Conservation (phyloP, 208 protist species). For the Polymyxa betae region DNA sequence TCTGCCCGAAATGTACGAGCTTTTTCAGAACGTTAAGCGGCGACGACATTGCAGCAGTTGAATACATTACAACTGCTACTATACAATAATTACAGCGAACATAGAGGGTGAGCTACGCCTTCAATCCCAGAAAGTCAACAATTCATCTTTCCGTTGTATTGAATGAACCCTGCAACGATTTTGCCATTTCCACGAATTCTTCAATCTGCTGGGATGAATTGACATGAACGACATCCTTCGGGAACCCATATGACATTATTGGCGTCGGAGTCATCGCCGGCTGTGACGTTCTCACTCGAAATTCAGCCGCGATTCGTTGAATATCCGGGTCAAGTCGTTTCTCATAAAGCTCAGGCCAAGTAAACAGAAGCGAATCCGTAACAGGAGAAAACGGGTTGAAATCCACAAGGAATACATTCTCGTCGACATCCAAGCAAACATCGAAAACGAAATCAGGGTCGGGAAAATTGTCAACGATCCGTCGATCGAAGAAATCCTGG, state of each 20-base stretch:
- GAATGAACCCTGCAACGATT: too few relatives aligned
- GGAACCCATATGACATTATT: slow-evolving; percentile 54
- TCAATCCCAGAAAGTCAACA: too few relatives aligned
- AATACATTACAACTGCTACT: too few relatives aligned
- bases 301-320: not conserved
- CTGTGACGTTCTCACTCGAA: not conserved
- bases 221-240: not conserved
- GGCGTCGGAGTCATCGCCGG: not conserved
- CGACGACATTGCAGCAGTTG: too few relatives aligned
- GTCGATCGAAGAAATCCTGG: not conserved
- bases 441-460: not conserved
- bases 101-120: too few relatives aligned
- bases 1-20: too few relatives aligned
- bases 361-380: slow-evolving; percentile 7
- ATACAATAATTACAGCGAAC: too few relatives aligned
- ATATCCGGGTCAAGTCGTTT: not conserved
- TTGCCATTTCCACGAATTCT: slow-evolving; percentile 3
- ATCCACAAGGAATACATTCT: not conserved
- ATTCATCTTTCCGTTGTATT: too few relatives aligned
- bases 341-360: slow-evolving; percentile 10
- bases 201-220: not conserved
- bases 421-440: not conserved
- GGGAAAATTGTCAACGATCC: slow-evolving; percentile 21
- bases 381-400: slow-evolving; percentile 44
- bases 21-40: too few relatives aligned